Evolutionary conservation across 768 basidiomycete genomes (phyloP).

Genomic region (Clitopilus hobsonii): DNA sequence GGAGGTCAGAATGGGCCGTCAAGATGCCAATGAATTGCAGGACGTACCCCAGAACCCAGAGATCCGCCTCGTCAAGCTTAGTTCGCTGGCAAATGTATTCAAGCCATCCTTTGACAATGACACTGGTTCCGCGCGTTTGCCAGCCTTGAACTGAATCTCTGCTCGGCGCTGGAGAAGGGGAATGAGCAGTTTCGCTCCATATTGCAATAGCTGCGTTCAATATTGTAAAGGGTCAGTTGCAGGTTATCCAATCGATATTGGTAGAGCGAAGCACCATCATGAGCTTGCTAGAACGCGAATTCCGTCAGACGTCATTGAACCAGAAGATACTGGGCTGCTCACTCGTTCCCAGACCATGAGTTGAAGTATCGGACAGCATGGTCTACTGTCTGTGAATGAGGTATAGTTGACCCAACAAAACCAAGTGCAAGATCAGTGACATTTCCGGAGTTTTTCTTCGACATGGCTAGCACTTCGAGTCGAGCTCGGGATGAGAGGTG

Average conservation of each 20-base stretch:
- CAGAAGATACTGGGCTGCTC: not conserved
- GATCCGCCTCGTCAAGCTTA: not conserved
- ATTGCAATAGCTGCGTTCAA: not conserved
- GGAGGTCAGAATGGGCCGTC: not conserved
- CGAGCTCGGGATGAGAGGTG: too few relatives aligned
- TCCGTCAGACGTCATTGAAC: not conserved
- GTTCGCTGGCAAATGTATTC: not conserved
- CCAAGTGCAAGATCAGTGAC: not conserved
- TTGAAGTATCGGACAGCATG: not conserved
- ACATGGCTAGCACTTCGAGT: not conserved
- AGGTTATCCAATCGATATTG: not conserved
- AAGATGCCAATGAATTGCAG: not conserved
- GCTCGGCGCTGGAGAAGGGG: not conserved
- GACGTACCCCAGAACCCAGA: not conserved
- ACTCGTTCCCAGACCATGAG: not conserved
- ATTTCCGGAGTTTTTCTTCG: not conserved
- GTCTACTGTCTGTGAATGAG: not conserved
- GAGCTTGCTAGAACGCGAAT: not conserved
- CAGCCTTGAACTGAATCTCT: not conserved
- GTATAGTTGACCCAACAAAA: not conserved
- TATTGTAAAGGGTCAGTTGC: not conserved
- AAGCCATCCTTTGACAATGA: not conserved
- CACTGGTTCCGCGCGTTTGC: not conserved
- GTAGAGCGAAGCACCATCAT: not conserved
- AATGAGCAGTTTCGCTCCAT: not conserved